Conservation (phyloP, 1,284 basidiomycete species). For the Puccinia hordei region DNA sequence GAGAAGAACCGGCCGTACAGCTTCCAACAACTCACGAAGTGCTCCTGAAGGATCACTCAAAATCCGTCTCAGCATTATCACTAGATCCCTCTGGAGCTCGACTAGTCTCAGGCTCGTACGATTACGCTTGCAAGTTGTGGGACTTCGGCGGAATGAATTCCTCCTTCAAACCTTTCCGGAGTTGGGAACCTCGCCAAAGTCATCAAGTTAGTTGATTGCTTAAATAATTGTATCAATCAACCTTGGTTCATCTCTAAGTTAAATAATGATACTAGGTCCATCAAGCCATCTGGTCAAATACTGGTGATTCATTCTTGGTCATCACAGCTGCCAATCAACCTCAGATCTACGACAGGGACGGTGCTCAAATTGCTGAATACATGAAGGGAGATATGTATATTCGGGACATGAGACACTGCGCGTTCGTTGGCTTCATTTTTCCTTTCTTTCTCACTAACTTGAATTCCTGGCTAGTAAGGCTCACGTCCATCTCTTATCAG, state of each 20-base stretch:
- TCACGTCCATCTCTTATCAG: slow-evolving; percentile 24
- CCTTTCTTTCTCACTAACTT: not conserved
- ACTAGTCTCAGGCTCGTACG: slow-evolving; percentile 85
- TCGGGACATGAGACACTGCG: slow-evolving; percentile 95
- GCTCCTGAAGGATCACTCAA: slow-evolving; percentile 85
- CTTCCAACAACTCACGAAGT: slow-evolving; percentile 72
- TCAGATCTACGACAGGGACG: slow-evolving; percentile 84
- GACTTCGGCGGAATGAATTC: slow-evolving; percentile 98
- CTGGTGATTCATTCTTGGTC: slow-evolving; percentile 79
- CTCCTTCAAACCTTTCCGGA: slow-evolving; percentile 84
- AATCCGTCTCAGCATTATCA: slow-evolving; percentile 86
- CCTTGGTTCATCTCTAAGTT: too few species aligned
- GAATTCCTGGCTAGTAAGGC: not conserved
- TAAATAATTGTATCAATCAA: not conserved
- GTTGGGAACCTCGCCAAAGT: slow-evolving; percentile 86
- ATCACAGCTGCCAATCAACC: slow-evolving; percentile 81
- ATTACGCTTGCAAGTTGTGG: slow-evolving; percentile 97
- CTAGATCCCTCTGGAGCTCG: slow-evolving; percentile 91
- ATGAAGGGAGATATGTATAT: slow-evolving; percentile 97
- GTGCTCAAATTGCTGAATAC: slow-evolving; percentile 75
- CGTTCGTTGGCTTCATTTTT: slow-evolving; percentile 63
- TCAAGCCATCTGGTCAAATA: slow-evolving; percentile 81
- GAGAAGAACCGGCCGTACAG: slow-evolving; percentile 9
- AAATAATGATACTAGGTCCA: slow-evolving; percentile 72
- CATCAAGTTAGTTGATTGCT: slow-evolving; percentile 80